Evolutionary conservation across 768 basidiomycete genomes (phyloP).

Genomic region (Termitomyces sp.): DNA sequence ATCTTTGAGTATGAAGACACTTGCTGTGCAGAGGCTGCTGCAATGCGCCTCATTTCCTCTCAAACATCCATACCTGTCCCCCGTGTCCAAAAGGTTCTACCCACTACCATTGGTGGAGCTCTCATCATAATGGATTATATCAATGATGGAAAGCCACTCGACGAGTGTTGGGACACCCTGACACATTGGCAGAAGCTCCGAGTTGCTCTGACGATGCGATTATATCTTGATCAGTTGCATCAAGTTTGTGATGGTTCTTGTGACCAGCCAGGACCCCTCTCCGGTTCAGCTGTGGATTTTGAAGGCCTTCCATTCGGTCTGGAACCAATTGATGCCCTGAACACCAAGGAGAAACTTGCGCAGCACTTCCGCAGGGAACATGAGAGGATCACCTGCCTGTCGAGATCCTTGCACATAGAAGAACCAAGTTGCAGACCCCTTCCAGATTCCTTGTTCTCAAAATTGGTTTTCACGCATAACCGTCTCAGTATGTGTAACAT

Average conservation of each 20-base stretch:
- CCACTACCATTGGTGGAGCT: neutral
- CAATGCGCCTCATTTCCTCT: neutral
- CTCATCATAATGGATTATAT: neutral
- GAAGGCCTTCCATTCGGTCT: neutral
- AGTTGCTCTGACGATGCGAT: too few relatives aligned
- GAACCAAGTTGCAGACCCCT: neutral
- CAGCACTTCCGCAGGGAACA: neutral
- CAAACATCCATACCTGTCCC: neutral
- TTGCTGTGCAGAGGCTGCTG: too few relatives aligned
- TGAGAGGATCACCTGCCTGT: too few relatives aligned
- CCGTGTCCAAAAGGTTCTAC: neutral
- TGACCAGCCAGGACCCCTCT: neutral
- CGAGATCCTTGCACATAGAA: neutral
- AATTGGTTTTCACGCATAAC: slow-evolving; percentile 11
- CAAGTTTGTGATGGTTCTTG: neutral
- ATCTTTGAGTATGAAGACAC: too few relatives aligned
- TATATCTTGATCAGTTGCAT: too few relatives aligned
- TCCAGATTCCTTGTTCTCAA: neutral
- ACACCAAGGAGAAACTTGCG: neutral
- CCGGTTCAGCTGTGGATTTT: too few relatives aligned
- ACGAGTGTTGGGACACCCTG: neutral
- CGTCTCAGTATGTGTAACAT: slow-evolving; percentile 19
- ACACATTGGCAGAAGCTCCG: neutral
- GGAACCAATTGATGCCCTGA: neutral
- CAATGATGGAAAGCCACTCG: neutral